phyloP scores from a whole-genome alignment of 352 stramenopile genomes.

The Phytophthora sansomeana region DNA sequence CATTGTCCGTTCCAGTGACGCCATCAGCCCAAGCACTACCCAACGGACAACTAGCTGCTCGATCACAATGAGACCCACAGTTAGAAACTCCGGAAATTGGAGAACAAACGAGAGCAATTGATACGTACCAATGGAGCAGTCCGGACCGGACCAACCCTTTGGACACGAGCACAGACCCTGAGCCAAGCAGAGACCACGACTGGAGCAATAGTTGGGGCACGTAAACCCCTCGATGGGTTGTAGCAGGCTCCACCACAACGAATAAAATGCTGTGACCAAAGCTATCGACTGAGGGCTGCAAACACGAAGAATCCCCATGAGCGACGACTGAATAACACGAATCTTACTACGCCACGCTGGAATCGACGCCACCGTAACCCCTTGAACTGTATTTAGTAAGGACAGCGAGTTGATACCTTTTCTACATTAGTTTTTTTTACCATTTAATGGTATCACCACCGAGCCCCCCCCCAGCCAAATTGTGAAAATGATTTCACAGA shows the following conservation, averaged over 20 bases:
- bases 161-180: conserved; percentile 70
- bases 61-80: neutral
- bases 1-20: conserved; percentile 57
- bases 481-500: no score
- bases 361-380: no score
- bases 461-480: no score
- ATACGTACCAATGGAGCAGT: conserved; percentile 64
- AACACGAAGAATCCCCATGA: conserved; percentile 13
- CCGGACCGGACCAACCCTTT: conserved; percentile 49
- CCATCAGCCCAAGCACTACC: conserved; percentile 77
- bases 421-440: no score
- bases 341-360: conserved; percentile 14
- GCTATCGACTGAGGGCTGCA: conserved; percentile 1
- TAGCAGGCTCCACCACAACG: conserved; percentile 21
- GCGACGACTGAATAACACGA: conserved; percentile 18
- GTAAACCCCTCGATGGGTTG: conserved; percentile 39
- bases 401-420: no score
- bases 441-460: no score
- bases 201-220: conserved; percentile 79
- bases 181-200: conserved; percentile 63
- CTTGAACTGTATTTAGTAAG: no score
- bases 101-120: neutral
- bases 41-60: conserved; percentile 63
- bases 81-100: neutral
- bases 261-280: conserved; percentile 7